Evolutionary conservation across 2,329 filamentous ascomycete genomes (phyloP), one percentile per base, ranked within the genome.

Genomic region (Parafenestella ontariensis): DNA sequence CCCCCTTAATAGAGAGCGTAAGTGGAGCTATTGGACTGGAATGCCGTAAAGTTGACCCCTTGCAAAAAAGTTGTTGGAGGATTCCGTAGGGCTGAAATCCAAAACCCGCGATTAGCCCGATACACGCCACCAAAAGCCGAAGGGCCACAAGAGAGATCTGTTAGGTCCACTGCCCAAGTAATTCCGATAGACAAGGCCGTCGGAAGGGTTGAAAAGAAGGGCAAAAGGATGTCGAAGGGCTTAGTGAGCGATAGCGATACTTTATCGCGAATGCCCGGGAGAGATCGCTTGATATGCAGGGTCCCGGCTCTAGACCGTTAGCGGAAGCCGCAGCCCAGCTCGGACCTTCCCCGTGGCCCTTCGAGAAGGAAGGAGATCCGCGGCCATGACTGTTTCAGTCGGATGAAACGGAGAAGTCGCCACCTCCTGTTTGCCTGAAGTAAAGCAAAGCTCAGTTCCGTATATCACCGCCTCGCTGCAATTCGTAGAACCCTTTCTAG

Each of bases 21-120:
- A 24, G 10, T 17, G 7, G 28, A 17, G 18, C 21, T 36, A 39
- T 44, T 13, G 31, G 18, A 26, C 26, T 13, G 28, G 34, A 26
- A 36, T 42, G 46, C 29, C 20, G 39, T 45, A 46, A 10, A 49
- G 52, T 43, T 23, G 37, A 40, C 18, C 37, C 42, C 21, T 5
- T 21, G 44, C 24, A 46, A 45, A 61, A 61, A 64, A 58, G 44
- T 55, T 50, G 46, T 36, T 31, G 39, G 18, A 37, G 23, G 11
- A 13, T 42, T 26, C 41, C 11, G 21, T 58, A 54, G 56, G 58
- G 58, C 60, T 59, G 58, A 59, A 48, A 28, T 23, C 29, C 39
- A 44, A 51, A 52, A 48, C 24, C 58, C 61, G 51, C 31, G 54
- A 61, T 56, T 58, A 61, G 40, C 47, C 53, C 49, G 54, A 20